Evolutionary conservation across 768 basidiomycete genomes (phyloP).

Genomic region (Phanerochaete carnosa): DNA sequence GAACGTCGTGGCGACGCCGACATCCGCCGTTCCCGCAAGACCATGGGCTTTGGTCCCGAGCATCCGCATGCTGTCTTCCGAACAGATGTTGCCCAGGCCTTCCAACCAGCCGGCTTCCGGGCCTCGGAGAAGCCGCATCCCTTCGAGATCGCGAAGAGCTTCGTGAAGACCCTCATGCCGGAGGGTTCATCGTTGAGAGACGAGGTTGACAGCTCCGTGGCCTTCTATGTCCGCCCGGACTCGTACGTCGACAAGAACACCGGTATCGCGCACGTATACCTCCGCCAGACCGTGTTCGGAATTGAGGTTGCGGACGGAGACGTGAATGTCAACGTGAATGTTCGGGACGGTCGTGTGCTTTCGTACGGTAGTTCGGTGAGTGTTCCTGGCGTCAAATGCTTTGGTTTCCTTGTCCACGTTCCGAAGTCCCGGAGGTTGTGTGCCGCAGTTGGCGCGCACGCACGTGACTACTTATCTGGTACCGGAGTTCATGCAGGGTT

Average conservation of each 20-base stretch:
- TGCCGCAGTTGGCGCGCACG: neutral
- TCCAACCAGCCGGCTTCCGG: slow-evolving; percentile 11
- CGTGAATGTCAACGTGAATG: slow-evolving; percentile 81
- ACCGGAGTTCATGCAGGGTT: no score
- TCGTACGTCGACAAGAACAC: slow-evolving; percentile 86
- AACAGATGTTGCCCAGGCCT: slow-evolving; percentile 39
- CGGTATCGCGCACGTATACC: slow-evolving; percentile 87
- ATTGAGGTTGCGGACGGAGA: slow-evolving; percentile 89
- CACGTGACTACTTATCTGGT: slow-evolving; percentile 72
- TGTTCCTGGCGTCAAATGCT: slow-evolving; percentile 10
- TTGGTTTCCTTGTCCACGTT: neutral
- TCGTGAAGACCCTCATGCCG: slow-evolving; percentile 47
- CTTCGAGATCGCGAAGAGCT: slow-evolving; percentile 57
- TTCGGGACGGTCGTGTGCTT: slow-evolving; percentile 71
- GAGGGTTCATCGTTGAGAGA: neutral
- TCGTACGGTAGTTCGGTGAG: slow-evolving; percentile 87
- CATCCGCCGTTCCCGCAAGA: slow-evolving; percentile 57
- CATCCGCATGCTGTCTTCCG: slow-evolving; percentile 71
- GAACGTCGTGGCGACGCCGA: neutral
- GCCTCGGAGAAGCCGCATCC: slow-evolving; percentile 41
- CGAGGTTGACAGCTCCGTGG: slow-evolving; percentile 26
- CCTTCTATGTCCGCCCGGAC: slow-evolving; percentile 68
- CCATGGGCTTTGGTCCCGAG: slow-evolving; percentile 83
- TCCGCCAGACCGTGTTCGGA: slow-evolving; percentile 80
- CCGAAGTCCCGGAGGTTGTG: neutral